Percentiles rank a stretch among this genome's conserved stretches.
These are phyloP conservation scores for Spathaspora boniae DNA, from an alignment of 805 yeast species.

Conservation along the genomic window DNA sequence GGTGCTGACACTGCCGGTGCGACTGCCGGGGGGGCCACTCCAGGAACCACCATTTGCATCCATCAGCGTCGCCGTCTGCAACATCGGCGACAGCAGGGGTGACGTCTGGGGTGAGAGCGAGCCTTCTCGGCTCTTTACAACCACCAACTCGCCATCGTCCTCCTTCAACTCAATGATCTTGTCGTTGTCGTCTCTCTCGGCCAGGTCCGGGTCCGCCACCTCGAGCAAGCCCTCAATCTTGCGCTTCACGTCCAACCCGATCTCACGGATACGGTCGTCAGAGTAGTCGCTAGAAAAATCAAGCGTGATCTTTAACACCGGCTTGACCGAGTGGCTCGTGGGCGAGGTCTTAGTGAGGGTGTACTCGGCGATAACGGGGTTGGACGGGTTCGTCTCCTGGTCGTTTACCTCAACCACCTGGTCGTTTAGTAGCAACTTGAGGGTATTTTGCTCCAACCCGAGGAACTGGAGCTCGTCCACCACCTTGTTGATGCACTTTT, in stretches of 20 bases:
- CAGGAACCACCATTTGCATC: background rate
- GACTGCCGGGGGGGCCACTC: no score
- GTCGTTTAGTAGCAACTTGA: constrained; percentile 29
- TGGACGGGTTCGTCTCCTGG: constrained; percentile 28
- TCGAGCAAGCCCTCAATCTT: constrained; percentile 25
- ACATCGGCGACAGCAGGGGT: constrained; percentile 1
- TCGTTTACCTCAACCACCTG: constrained; percentile 31
- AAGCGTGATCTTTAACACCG: constrained; percentile 36
- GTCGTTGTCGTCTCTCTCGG: constrained; percentile 6
- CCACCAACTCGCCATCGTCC: constrained; percentile 16
- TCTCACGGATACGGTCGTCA: constrained; percentile 31
- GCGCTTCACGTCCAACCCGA: constrained; percentile 25
- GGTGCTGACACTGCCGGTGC: background rate
- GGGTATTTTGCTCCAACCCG: constrained; percentile 51
- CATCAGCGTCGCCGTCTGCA: background rate
- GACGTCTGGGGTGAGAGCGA: constrained; percentile 6
- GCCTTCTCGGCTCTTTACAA: constrained; percentile 8
- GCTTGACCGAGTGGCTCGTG: constrained; percentile 24
- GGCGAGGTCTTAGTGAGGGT: constrained; percentile 27
- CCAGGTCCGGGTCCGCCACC: constrained; percentile 16
- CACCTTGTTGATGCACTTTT: constrained; percentile 62
- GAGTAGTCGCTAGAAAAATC: constrained; percentile 27
- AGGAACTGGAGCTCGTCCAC: constrained; percentile 58
- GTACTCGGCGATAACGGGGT: constrained; percentile 43
- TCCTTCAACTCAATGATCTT: constrained; percentile 27